Evolutionary conservation across 495 filamentous ascomycete species (phyloP).

Genomic region (Podospora tetraspora): DNA sequence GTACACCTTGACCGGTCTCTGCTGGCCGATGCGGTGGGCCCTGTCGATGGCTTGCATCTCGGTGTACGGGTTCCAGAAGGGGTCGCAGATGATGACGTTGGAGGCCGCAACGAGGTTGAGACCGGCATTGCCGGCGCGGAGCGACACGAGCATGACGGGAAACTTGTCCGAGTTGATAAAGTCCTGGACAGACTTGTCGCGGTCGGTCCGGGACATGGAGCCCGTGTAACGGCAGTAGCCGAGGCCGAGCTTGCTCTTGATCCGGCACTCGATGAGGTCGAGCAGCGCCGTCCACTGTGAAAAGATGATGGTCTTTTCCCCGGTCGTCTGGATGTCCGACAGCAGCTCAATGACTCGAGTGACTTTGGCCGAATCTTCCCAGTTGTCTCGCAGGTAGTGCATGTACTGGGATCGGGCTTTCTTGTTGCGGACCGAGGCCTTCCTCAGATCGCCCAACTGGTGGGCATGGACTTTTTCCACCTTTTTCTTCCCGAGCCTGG

Average conservation of each 20-base stretch:
- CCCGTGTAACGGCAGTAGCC: slow-evolving; percentile 79
- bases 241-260: slow-evolving; percentile 53
- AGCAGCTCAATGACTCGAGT: slow-evolving; percentile 70
- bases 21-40: slow-evolving; percentile 86
- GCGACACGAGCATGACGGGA: slow-evolving; percentile 78
- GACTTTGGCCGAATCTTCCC: slow-evolving; percentile 72
- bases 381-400: slow-evolving; percentile 66
- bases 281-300: slow-evolving; percentile 87
- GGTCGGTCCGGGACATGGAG: slow-evolving; percentile 63
- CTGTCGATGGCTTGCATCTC: slow-evolving; percentile 95
- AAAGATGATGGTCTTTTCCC: slow-evolving; percentile 88
- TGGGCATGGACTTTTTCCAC: slow-evolving; percentile 13
- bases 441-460: slow-evolving; percentile 33
- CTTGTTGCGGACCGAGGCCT: slow-evolving; percentile 55
- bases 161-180: slow-evolving; percentile 60
- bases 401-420: slow-evolving; percentile 55
- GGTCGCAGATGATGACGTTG: slow-evolving; percentile 87
- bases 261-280: slow-evolving; percentile 87
- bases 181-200: slow-evolving; percentile 64
- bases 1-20: slow-evolving; percentile 68
- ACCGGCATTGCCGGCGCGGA: slow-evolving; percentile 88
- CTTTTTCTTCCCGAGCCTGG: slow-evolving; percentile 19
- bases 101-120: slow-evolving; percentile 84
- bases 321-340: slow-evolving; percentile 27
- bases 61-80: slow-evolving; percentile 95